phyloP scores from a whole-genome alignment of 257 asterid species.

The Solanum sejunctum region DNA sequence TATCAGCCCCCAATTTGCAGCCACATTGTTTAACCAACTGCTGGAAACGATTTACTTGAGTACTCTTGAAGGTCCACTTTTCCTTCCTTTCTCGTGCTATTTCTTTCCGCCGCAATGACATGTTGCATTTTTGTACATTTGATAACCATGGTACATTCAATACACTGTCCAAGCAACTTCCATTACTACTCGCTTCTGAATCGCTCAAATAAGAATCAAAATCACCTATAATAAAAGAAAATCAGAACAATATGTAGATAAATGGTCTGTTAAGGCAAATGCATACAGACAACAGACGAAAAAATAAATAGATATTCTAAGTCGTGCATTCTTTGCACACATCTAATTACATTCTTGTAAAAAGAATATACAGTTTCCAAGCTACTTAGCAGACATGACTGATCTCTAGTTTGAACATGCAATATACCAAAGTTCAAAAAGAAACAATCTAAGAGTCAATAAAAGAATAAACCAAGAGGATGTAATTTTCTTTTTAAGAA shows the following conservation, averaged over 20 bases:
- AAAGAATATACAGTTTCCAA: neutral
- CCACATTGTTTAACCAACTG: constrained; percentile 37
- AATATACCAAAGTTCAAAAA: neutral
- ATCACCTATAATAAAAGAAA: constrained; percentile 34
- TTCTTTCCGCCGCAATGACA: constrained; percentile 38
- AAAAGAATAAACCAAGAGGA: neutral
- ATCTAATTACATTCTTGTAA: neutral
- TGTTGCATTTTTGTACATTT: constrained; percentile 3
- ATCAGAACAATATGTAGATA: neutral
- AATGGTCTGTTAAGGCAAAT: neutral
- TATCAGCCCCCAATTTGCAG: constrained; percentile 41
- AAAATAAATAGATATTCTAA: neutral
- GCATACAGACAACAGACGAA: neutral
- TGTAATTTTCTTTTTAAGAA: no score
- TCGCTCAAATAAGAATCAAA: constrained; percentile 27
- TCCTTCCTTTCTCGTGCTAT: constrained; percentile 47
- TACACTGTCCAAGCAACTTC: neutral
- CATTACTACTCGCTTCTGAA: neutral
- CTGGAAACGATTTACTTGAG: constrained; percentile 17
- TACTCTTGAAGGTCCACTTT: constrained; percentile 27
- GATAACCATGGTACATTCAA: constrained; percentile 33
- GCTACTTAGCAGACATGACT: neutral
- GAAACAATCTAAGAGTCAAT: neutral
- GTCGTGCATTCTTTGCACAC: neutral
- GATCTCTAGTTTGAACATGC: neutral